phyloP scores from a whole-genome alignment of 352 stramenopile species.

The Phytophthora crassamura region DNA sequence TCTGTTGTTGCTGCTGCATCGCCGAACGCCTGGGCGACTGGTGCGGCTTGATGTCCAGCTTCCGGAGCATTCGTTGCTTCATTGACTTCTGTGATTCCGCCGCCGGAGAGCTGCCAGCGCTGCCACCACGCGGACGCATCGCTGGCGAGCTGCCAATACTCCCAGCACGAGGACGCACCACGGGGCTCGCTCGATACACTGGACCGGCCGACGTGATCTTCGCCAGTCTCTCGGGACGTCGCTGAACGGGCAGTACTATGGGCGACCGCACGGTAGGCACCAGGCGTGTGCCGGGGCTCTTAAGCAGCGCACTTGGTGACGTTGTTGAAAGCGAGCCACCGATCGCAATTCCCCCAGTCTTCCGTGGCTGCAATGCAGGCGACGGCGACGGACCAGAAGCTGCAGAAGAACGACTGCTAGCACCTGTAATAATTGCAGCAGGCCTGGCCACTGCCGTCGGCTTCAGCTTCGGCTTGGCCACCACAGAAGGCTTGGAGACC shows the following conservation, averaged over 20 bases:
- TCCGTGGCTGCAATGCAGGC: constrained; percentile 7
- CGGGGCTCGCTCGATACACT: constrained; percentile 59
- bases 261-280: constrained; percentile 42
- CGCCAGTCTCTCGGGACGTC: constrained; percentile 56
- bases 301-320: constrained; percentile 12
- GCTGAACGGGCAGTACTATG: constrained; percentile 54
- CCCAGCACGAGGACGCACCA: constrained; percentile 50
- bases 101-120: constrained; percentile 20
- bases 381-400: neutral
- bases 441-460: neutral
- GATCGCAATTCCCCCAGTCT: constrained; percentile 30
- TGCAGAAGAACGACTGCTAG: neutral
- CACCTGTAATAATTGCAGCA: constrained; percentile 1
- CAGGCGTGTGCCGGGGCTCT: constrained; percentile 9
- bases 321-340: constrained; percentile 27
- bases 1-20: constrained; percentile 49
- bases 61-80: constrained; percentile 52
- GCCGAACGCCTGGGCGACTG: constrained; percentile 68
- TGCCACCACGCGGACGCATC: constrained; percentile 10
- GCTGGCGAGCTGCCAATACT: constrained; percentile 25
- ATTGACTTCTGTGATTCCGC: constrained; percentile 26
- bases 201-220: constrained; percentile 67
- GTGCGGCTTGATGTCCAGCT: constrained; percentile 81
- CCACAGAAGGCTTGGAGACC: neutral
- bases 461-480: neutral